Base-by-base conservation (phyloP, 768 basidiomycete species). In the Termitomyces sp. region DNA sequence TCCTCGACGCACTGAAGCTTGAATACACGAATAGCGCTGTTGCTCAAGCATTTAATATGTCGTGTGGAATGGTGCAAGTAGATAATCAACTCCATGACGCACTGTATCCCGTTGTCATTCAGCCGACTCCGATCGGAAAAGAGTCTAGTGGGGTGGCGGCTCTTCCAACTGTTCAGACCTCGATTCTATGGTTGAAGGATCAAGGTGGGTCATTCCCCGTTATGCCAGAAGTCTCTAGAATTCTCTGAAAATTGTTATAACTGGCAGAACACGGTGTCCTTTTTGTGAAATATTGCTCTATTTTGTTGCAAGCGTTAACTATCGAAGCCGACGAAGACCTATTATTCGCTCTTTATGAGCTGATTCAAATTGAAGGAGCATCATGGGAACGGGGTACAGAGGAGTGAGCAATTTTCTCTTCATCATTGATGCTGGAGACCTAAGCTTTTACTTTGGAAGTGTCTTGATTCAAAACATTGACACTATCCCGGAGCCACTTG, bases 81-180 rank as follows among this genome's bases (percentile, higher is more conserved):
- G 97, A 99, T 76, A 99, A 98, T 70, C 97, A 99, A 71, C 84
- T 99, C 13, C 96, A 98, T 62, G 97, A 98, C 60, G 96, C 94
- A 18, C 71, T 96, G 13, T 99, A 89, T 78, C 95, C 97, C 2
- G 95, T 98, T 58, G 87, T 98, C 58, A 79, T 98, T 48, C 96
- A 98, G 70, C 96, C 97, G 0, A 94, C 94, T 7, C 92, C 94
- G 0, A 83, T 98, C 36, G 81, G 89, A 7, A 90, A 86, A 68
- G 86, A 92, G 63, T 84, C 84, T 0, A 86, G 82, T 59, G 87
- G 87, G 55, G 84, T 91, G 22, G 92, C 90, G 24, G 87, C 91
- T 3, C 84, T 92, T 57, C 96, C 97, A 6, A 94, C 94, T 3
- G 80, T 98, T 24, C 95, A 98, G 71, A 86, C 84, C 0, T 95